Evolutionary conservation across 176 grass and related monocot genomes (phyloP).

Genomic region (Aechmea fasciata): DNA sequence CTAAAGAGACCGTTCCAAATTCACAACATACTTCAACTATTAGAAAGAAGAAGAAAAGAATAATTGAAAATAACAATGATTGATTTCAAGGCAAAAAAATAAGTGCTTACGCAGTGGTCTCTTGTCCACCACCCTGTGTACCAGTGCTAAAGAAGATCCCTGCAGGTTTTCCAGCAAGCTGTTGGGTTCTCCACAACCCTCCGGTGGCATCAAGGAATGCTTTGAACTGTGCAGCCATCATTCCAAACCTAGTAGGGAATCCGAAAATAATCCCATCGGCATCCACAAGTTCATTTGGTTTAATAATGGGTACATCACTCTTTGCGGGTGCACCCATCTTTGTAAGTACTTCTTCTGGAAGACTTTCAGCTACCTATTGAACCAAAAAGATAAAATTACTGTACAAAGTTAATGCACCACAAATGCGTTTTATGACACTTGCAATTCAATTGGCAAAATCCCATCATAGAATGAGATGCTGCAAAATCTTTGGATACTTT

Average conservation of each 20-base stretch:
- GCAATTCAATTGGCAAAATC: neutral
- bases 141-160: constrained; percentile 2
- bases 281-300: neutral
- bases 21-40: too few relatives aligned
- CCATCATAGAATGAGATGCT: too few relatives aligned
- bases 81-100: neutral
- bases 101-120: neutral
- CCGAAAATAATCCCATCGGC: neutral
- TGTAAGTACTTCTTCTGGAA: constrained; percentile 36
- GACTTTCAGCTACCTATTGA: constrained; percentile 40
- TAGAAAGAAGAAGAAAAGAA: too few relatives aligned
- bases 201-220: constrained; percentile 6
- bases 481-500: too few relatives aligned
- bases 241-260: constrained; percentile 3
- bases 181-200: neutral
- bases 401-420: neutral
- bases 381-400: neutral
- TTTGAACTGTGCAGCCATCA: constrained; percentile 5
- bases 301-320: constrained; percentile 12
- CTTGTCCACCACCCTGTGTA: neutral
- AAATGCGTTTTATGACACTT: neutral
- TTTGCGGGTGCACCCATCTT: constrained; percentile 68
- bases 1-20: too few relatives aligned
- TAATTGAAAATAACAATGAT: neutral
- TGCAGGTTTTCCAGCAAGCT: constrained; percentile 1